Evolutionary conservation across 1,139 yeast genomes (phyloP).

Genomic region (Zygosaccharomyces sapae): DNA sequence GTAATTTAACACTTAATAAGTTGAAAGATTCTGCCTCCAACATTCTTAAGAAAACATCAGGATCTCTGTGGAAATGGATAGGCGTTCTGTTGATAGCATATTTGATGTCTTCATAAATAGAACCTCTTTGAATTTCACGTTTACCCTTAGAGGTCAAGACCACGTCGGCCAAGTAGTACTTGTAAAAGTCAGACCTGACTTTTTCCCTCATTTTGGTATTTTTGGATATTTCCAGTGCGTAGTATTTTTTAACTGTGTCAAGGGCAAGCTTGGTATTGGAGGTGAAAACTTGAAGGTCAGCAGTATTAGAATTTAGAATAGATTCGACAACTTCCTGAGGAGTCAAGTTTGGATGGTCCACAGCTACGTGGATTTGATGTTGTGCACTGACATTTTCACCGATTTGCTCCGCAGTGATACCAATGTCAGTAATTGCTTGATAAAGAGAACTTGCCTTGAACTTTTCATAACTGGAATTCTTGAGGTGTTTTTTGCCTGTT

Average conservation of each 20-base stretch:
- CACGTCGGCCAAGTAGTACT: slow-evolving; percentile 67
- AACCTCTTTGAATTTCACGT: slow-evolving; percentile 69
- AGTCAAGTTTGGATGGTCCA: slow-evolving; percentile 60
- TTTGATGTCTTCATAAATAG: slow-evolving; percentile 85
- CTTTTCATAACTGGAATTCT: slow-evolving; percentile 71
- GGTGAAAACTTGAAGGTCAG: slow-evolving; percentile 43
- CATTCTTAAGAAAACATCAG: slow-evolving; percentile 84
- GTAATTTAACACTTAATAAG: slow-evolving; percentile 46
- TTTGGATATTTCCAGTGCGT: slow-evolving; percentile 74
- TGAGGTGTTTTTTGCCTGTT: slow-evolving; percentile 58
- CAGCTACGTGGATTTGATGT: slow-evolving; percentile 65
- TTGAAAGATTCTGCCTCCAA: slow-evolving; percentile 79
- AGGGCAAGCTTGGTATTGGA: slow-evolving; percentile 61
- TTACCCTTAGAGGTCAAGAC: slow-evolving; percentile 85
- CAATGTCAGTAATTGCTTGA: slow-evolving; percentile 66
- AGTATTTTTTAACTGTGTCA: slow-evolving; percentile 70
- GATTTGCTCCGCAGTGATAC: slow-evolving; percentile 71
- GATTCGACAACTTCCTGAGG: slow-evolving; percentile 65
- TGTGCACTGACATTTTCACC: slow-evolving; percentile 79
- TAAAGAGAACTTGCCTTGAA: slow-evolving; percentile 64
- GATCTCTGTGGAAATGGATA: slow-evolving; percentile 64
- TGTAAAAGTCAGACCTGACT: slow-evolving; percentile 65
- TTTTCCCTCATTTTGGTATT: slow-evolving; percentile 78
- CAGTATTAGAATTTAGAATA: slow-evolving; percentile 48
- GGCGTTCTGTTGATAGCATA: slow-evolving; percentile 82